Conservation (phyloP, 306 rosid species). For the Ceratonia siliqua region DNA sequence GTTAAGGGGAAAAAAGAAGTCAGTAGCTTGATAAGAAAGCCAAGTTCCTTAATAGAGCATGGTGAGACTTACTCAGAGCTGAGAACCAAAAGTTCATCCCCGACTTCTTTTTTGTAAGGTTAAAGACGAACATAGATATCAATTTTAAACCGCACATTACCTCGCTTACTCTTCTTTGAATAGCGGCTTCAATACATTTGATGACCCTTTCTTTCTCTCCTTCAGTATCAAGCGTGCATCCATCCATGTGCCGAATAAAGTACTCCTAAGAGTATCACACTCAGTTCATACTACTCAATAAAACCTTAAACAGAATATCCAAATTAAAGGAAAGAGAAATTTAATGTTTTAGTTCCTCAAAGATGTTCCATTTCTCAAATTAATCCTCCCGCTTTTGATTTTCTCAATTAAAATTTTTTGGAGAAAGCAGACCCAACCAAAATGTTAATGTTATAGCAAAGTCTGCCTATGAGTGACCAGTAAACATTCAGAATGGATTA, state of each 20-base stretch:
- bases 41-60: slow-evolving; percentile 16
- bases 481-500: not conserved
- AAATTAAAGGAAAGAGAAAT: no score
- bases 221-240: slow-evolving; percentile 63
- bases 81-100: slow-evolving; percentile 24
- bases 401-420: no score
- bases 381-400: no score
- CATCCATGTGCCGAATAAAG: slow-evolving; percentile 67
- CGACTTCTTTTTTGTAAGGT: slow-evolving; percentile 13
- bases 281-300: no score
- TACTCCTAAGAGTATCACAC: slow-evolving; percentile 47
- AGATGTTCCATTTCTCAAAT: no score
- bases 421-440: not conserved
- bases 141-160: slow-evolving; percentile 35
- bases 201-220: slow-evolving; percentile 62
- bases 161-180: slow-evolving; percentile 70
- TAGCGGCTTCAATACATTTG: slow-evolving; percentile 72
- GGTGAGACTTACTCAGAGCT: slow-evolving; percentile 35
- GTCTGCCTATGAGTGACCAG: not conserved
- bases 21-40: slow-evolving; percentile 1
- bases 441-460: not conserved
- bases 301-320: no score
- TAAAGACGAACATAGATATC: slow-evolving; percentile 9
- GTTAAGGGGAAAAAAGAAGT: slow-evolving; percentile 14
- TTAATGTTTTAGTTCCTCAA: no score